Conservation (phyloP, 2,329 filamentous ascomycete genomes). For the Chrysoporthe austroafricana region DNA sequence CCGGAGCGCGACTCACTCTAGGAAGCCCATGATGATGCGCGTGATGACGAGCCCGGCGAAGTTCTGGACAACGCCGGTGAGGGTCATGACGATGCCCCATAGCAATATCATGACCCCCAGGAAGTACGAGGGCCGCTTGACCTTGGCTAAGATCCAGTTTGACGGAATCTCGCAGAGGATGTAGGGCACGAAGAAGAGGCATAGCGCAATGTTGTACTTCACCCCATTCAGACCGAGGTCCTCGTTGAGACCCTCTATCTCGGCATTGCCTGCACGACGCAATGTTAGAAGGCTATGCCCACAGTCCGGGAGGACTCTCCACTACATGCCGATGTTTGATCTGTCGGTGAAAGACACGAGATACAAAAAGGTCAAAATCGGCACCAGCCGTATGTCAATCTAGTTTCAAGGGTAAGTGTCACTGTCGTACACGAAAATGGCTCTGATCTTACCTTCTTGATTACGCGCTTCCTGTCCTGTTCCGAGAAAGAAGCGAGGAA, state of each 20-base stretch:
- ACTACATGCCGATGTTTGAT: conserved; percentile 11
- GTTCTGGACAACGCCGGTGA: conserved; percentile 49
- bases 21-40: conserved; percentile 49
- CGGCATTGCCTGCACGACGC: conserved; percentile 47
- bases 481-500: conserved; percentile 4
- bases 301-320: conserved; percentile 16
- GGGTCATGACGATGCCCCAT: conserved; percentile 52
- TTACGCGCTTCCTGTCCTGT: conserved; percentile 1
- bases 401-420: not conserved
- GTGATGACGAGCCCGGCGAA: conserved; percentile 45
- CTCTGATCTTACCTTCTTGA: not conserved
- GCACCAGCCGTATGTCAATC: conserved; percentile 15
- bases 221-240: conserved; percentile 47
- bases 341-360: conserved; percentile 15
- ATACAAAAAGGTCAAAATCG: conserved; percentile 14
- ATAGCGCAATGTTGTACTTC: conserved; percentile 49
- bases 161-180: conserved; percentile 47
- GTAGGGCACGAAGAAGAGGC: conserved; percentile 43
- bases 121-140: conserved; percentile 42
- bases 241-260: conserved; percentile 46
- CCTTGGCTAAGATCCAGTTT: conserved; percentile 45
- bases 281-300: conserved; percentile 35
- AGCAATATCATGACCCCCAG: conserved; percentile 44
- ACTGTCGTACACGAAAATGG: no score
- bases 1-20: conserved; percentile 37